phyloP scores from a whole-genome alignment of 192 early-diverging fungal species.

The Gamsiella multidivaricata region DNA sequence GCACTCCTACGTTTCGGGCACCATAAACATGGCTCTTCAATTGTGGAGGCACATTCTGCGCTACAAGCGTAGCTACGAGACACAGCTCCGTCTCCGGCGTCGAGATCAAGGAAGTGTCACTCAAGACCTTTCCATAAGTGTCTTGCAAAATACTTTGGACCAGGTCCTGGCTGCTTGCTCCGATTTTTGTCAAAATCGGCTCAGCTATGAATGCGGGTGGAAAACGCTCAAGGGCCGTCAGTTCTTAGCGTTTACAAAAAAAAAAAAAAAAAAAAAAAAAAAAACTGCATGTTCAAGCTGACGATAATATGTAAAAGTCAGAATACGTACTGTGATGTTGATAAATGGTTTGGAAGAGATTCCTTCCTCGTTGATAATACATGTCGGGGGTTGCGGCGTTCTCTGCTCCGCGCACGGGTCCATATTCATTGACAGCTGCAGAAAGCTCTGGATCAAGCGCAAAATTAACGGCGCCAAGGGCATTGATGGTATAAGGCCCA shows the following conservation, averaged over 20 bases:
- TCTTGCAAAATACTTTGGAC: slow-evolving; percentile 33
- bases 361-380: slow-evolving; percentile 29
- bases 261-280: slow-evolving; percentile 4
- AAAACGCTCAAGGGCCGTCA: background rate
- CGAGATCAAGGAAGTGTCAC: slow-evolving; percentile 19
- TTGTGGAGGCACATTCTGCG: slow-evolving; percentile 37
- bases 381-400: slow-evolving; percentile 10
- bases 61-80: slow-evolving; percentile 34
- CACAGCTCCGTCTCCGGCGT: slow-evolving; percentile 41
- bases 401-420: slow-evolving; percentile 17
- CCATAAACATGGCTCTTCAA: slow-evolving; percentile 47
- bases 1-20: slow-evolving; percentile 38
- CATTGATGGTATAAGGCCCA: slow-evolving; percentile 49
- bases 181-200: slow-evolving; percentile 38
- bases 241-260: background rate
- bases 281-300: background rate
- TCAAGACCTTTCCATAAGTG: slow-evolving; percentile 34
- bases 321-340: slow-evolving; percentile 32
- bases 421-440: slow-evolving; percentile 15
- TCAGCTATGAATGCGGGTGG: slow-evolving; percentile 17
- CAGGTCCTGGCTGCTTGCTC: slow-evolving; percentile 35
- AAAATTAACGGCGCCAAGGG: slow-evolving; percentile 38
- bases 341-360: slow-evolving; percentile 44
- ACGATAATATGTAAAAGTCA: too few species aligned
- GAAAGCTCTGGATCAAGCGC: slow-evolving; percentile 24